Evolutionary conservation across 805 yeast genomes (phyloP).

Genomic region (Candida ficus): DNA sequence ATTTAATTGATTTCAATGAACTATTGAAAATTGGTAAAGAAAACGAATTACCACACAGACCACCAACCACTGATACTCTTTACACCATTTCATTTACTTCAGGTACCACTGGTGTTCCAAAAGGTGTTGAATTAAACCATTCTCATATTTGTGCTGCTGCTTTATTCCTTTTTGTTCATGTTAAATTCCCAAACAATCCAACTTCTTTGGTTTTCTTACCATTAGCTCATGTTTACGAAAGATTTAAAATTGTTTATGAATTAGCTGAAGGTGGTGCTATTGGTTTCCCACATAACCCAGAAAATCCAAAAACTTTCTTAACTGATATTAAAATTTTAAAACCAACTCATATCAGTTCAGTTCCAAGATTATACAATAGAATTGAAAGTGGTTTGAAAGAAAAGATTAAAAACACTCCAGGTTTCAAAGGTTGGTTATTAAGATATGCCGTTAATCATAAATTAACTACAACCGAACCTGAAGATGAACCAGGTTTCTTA

Average conservation of each 20-base stretch:
- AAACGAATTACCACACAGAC: slow-evolving; percentile 36
- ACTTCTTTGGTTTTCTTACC: slow-evolving; percentile 43
- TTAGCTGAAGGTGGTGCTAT: slow-evolving; percentile 43
- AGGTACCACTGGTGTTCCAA: slow-evolving; percentile 73
- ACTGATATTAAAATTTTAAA: slow-evolving; percentile 52
- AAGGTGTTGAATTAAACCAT: slow-evolving; percentile 61
- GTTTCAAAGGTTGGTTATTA: slow-evolving; percentile 37
- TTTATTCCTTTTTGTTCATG: slow-evolving; percentile 35
- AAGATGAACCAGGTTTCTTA: slow-evolving; percentile 32
- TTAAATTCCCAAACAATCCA: slow-evolving; percentile 25
- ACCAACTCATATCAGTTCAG: slow-evolving; percentile 51
- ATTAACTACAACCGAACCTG: slow-evolving; percentile 23
- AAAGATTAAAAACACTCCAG: slow-evolving; percentile 38
- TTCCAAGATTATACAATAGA: slow-evolving; percentile 60
- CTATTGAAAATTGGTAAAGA: slow-evolving; percentile 37
- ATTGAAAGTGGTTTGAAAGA: slow-evolving; percentile 58
- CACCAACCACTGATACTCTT: slow-evolving; percentile 47
- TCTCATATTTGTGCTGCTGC: slow-evolving; percentile 45
- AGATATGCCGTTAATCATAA: slow-evolving; percentile 39
- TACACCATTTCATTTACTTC: slow-evolving; percentile 69
- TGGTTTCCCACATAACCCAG: slow-evolving; percentile 53
- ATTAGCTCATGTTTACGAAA: slow-evolving; percentile 54
- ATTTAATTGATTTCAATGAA: slow-evolving; percentile 30
- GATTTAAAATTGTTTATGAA: slow-evolving; percentile 39
- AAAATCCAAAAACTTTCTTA: slow-evolving; percentile 44